Conservation (phyloP, 2,329 filamentous ascomycete species). For the Fusarium albosuccineum region DNA sequence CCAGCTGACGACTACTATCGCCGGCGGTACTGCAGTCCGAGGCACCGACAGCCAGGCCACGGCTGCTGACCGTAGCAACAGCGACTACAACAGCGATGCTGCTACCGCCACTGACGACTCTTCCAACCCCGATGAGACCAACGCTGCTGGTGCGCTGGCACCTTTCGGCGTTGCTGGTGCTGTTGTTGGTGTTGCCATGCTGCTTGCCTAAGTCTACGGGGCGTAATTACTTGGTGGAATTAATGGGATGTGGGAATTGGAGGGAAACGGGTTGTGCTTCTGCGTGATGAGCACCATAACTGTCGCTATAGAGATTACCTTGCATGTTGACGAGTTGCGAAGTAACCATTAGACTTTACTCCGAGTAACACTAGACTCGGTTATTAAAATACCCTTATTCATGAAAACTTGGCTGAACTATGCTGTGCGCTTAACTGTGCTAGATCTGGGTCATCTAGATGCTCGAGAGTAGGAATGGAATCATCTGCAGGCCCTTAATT, state of each 20-base stretch:
- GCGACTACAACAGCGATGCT: slow-evolving; percentile 9
- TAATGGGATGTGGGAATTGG: neutral
- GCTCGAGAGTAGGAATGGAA: no score
- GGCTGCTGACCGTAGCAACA: slow-evolving; percentile 13
- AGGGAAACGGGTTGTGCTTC: neutral
- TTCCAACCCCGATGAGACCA: slow-evolving; percentile 29
- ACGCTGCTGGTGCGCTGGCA: slow-evolving; percentile 33
- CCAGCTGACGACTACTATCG: slow-evolving; percentile 54
- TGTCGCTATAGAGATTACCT: slow-evolving; percentile 14
- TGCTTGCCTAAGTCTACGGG: slow-evolving; percentile 33
- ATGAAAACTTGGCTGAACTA: neutral
- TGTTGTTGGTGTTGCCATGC: slow-evolving; percentile 35
- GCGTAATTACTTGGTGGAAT: neutral
- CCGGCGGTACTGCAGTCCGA: slow-evolving; percentile 26
- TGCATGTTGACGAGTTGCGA: slow-evolving; percentile 11
- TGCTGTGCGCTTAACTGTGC: no score
- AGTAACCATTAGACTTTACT: neutral
- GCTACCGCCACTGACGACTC: slow-evolving; percentile 26
- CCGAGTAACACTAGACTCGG: no score
- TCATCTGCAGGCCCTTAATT: neutral
- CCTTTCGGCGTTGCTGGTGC: slow-evolving; percentile 35
- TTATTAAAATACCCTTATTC: neutral
- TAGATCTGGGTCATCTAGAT: no score
- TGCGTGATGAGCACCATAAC: neutral
- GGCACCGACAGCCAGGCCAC: slow-evolving; percentile 19